Evolutionary conservation across 345 rosid species (phyloP), one percentile per base, ranked within the genome.

Genomic region (Citrus inodora): DNA sequence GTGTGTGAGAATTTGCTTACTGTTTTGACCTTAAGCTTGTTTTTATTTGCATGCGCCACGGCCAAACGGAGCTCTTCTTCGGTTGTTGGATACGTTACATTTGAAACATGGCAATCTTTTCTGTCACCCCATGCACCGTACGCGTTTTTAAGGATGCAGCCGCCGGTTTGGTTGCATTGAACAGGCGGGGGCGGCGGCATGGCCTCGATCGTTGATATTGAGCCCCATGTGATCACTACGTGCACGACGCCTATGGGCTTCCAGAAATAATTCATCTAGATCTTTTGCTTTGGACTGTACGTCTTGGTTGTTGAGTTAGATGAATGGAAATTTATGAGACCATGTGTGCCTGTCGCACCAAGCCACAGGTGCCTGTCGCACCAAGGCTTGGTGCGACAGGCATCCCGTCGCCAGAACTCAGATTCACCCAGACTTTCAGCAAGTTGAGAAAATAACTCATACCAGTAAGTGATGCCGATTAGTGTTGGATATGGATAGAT

Each of bases 61-160:
- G 92, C 90, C 3, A 63, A 51, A 3, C 82, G 85, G 22, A 93
- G 89, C 81, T 90, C 97, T 51, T 92, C 90, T 74, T 95, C 96
- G 3, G 94, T 90, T 21, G 86, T 79, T 3, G 98, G 96, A 76
- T 91, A 91, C 1, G 87, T 73, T 28, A 91, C 83, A 9, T 75
- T 85, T 6, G 81, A 76, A 21, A 86, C 92, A 17, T n/a, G 78
- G 62, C 98, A 95, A 58, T 70, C 90, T 73, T 70, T 82, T 33
- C 97, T 83, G 79, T 95, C 99, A 5, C 89, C 87, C 99, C 97
- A 95, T 17, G 48, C 70, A 10, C 97, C 99, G 63, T 93, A 95
- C 9, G 97, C 83, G 83, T 89, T 95, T 75, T 67, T 75, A 78
- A 95, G 82, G 61, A 77, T 86, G 88, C 99, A 95, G 5, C 51